phyloP scores from a whole-genome alignment of 805 yeast genomes.

The Kockiozyma suomiensis region DNA sequence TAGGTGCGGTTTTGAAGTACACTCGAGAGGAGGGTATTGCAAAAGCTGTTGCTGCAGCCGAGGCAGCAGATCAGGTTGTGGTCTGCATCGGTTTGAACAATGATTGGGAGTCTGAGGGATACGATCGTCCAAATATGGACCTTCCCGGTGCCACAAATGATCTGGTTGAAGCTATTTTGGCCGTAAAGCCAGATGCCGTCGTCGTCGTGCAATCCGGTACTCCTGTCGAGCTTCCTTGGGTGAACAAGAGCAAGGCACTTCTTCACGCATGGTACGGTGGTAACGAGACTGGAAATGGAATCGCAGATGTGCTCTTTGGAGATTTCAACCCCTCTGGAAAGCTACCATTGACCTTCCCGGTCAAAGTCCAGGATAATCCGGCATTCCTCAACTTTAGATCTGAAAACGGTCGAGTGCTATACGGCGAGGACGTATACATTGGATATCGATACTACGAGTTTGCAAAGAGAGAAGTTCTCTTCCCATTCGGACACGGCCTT shows the following conservation, averaged over 20 bases:
- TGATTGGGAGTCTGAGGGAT: conserved; percentile 65
- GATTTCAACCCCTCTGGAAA: conserved; percentile 64
- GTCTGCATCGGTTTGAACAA: conserved; percentile 54
- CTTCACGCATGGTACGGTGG: conserved; percentile 63
- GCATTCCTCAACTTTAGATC: conserved; percentile 56
- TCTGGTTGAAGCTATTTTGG: conserved; percentile 50
- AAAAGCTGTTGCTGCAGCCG: conserved; percentile 54
- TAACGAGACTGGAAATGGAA: conserved; percentile 57
- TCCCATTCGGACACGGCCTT: conserved; percentile 66
- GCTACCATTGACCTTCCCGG: conserved; percentile 59
- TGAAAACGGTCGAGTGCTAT: conserved; percentile 56
- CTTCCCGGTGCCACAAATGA: conserved; percentile 54
- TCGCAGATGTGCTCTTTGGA: conserved; percentile 62
- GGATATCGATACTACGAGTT: conserved; percentile 67
- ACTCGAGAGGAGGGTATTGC: conserved; percentile 17
- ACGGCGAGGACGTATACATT: conserved; percentile 68
- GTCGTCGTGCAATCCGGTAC: conserved; percentile 64
- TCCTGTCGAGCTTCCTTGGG: conserved; percentile 64
- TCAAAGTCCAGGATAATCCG: conserved; percentile 56
- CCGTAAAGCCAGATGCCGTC: conserved; percentile 54
- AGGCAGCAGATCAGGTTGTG: conserved; percentile 55
- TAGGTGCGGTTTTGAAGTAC: conserved; percentile 1
- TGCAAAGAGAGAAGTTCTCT: conserved; percentile 51
- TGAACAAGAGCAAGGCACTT: conserved; percentile 47
- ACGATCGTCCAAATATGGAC: conserved; percentile 55